Percentiles rank a stretch among this genome's conserved stretches.
phyloP scores from a whole-genome alignment of 208 protist species.

The Wallacemonas sp. region DNA sequence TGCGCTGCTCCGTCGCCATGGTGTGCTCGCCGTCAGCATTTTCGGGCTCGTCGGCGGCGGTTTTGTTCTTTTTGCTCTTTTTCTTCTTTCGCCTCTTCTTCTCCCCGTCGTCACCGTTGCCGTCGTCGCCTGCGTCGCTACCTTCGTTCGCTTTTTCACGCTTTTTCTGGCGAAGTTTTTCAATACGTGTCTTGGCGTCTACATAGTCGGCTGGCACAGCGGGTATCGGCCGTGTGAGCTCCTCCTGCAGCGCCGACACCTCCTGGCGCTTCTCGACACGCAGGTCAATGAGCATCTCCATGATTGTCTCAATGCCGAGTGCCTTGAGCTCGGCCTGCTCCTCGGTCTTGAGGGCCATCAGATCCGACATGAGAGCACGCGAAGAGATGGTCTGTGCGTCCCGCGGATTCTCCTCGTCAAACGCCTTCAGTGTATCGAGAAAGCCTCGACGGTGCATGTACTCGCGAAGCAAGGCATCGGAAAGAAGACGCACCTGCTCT shows the following conservation, averaged over 20 bases:
- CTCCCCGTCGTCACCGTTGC: not conserved
- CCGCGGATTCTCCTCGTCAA: slow-evolving; percentile 86
- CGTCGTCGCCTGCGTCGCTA: slow-evolving; percentile 6
- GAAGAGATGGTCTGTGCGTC: slow-evolving; percentile 79
- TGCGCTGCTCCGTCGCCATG: not conserved
- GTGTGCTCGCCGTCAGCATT: too few relatives aligned
- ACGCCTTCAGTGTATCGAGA: slow-evolving; percentile 69
- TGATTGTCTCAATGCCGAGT: slow-evolving; percentile 84
- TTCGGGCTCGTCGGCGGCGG: too few relatives aligned
- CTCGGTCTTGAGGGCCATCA: slow-evolving; percentile 64
- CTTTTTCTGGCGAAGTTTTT: slow-evolving; percentile 24
- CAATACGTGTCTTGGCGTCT: slow-evolving; percentile 11
- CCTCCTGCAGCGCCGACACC: slow-evolving; percentile 43
- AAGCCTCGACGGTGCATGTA: slow-evolving; percentile 92
- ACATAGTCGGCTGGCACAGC: slow-evolving; percentile 45
- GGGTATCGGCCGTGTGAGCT: slow-evolving; percentile 33
- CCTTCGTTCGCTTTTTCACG: slow-evolving; percentile 25
- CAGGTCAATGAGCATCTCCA: slow-evolving; percentile 89
- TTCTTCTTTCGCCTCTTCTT: not conserved
- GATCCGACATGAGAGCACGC: slow-evolving; percentile 83
- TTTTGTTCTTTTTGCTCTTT: not conserved
- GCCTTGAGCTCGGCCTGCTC: slow-evolving; percentile 60
- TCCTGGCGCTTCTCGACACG: slow-evolving; percentile 63
- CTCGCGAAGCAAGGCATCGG: slow-evolving; percentile 84
- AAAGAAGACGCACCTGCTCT: slow-evolving; percentile 81